Base-by-base conservation (phyloP, 2,329 filamentous ascomycete genomes). In the Pseudogymnoascus sp. region DNA sequence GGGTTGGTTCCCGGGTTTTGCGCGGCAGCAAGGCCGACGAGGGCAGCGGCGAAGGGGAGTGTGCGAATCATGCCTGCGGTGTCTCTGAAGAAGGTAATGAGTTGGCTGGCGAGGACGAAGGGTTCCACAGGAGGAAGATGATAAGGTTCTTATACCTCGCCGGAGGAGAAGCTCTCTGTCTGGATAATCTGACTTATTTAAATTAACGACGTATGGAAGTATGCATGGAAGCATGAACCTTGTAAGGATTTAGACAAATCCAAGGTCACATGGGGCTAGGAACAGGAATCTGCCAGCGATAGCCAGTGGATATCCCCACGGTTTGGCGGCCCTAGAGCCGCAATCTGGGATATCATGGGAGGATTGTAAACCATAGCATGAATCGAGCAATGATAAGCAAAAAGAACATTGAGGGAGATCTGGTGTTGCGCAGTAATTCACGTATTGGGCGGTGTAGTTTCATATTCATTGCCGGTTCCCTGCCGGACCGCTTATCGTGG, bases 1-100 rank as follows among this genome's bases (percentile, higher is more conserved):
- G 75, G 72, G 11, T 69, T 71, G 26, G 71, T 71, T 64, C 76
- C 74, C n/a, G 75, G 74, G 16, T 71, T 73, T 66, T 79, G 77
- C 4, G 74, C 76, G 40, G 71, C 63, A 23, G 67, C 68, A 29
- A 74, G 66, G 18, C 70, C 67, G 29, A 57, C n/a, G 51, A 57
- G 51, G n/a, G 51, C 51, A 4, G 51, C 51, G 7, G 51, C 51
- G 5, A 18, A 57, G 4, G 51, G 51, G 51, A 57, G 51, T 18
- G 51, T 34, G n/a, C 51, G 51, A 34, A 57, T 57, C 51, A 57
- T 57, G 10, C 18, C 29, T 57, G 51, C 51, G 51, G 51, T 57
- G 51, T 57, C n/a, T 57, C n/a, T 57, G 10, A 26, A 34, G 29
- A 34, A 34, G 10, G 51, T n/a, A 18, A 34, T 18, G 29, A 10